These are phyloP conservation scores for Hemisphaericaspora xylofermentans DNA, from an alignment of 1,139 yeast genomes.

Conservation along the genomic window DNA sequence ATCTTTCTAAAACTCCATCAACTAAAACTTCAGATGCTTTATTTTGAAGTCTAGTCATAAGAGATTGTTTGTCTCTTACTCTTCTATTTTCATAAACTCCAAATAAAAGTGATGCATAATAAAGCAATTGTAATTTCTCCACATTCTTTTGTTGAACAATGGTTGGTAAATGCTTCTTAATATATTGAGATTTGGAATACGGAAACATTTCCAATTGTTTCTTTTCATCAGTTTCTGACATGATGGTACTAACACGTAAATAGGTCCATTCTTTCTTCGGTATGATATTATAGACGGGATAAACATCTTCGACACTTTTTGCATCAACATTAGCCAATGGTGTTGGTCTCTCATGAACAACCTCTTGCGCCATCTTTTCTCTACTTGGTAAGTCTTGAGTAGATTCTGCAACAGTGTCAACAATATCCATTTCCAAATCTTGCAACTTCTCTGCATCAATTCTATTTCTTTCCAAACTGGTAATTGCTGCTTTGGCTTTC, in stretches of 20 bases:
- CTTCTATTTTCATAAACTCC: slow-evolving; percentile 80
- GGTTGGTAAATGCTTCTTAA: slow-evolving; percentile 49
- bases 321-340: slow-evolving; percentile 79
- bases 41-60: slow-evolving; percentile 57
- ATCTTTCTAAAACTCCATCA: slow-evolving; percentile 71
- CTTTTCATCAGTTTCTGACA: slow-evolving; percentile 51
- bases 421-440: slow-evolving; percentile 74
- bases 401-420: slow-evolving; percentile 71
- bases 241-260: slow-evolving; percentile 58
- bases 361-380: slow-evolving; percentile 52
- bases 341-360: slow-evolving; percentile 72
- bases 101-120: slow-evolving; percentile 74
- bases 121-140: slow-evolving; percentile 65
- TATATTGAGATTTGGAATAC: slow-evolving; percentile 52
- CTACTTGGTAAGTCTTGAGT: slow-evolving; percentile 75
- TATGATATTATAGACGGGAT: slow-evolving; percentile 70
- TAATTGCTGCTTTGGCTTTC: slow-evolving; percentile 89
- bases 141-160: slow-evolving; percentile 45
- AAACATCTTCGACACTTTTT: slow-evolving; percentile 76
- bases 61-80: slow-evolving; percentile 54
- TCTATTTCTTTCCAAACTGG: slow-evolving; percentile 75
- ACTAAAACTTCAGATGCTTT: slow-evolving; percentile 70
- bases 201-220: slow-evolving; percentile 62
- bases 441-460: slow-evolving; percentile 81
- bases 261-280: slow-evolving; percentile 63